These are phyloP conservation scores for Saccharomyces eubayanus DNA, from an alignment of 805 yeast species.

Conservation along the genomic window DNA sequence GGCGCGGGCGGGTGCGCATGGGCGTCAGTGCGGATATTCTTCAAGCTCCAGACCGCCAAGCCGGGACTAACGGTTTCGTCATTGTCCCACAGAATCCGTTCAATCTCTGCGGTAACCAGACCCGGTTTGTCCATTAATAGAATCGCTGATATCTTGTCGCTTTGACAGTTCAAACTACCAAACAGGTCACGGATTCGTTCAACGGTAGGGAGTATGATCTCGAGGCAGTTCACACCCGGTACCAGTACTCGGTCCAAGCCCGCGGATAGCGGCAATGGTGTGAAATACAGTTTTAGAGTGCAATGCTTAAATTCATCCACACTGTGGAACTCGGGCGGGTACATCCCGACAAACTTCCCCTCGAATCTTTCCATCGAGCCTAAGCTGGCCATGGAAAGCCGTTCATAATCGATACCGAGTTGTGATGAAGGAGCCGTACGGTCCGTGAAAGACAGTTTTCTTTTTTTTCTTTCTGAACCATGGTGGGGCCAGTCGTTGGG, in stretches of 20 bases:
- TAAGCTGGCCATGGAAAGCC: neutral
- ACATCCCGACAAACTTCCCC: constrained; percentile 3
- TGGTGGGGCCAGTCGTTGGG: neutral
- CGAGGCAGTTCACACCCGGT: constrained; percentile 4
- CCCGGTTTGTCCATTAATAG: neutral
- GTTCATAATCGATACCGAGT: neutral
- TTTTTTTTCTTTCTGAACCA: neutral
- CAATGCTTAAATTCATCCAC: neutral
- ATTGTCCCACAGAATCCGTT: constrained; percentile 2
- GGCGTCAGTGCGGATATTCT: neutral
- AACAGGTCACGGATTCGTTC: neutral
- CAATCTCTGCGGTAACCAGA: neutral
- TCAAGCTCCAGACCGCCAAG: neutral
- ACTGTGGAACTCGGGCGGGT: neutral
- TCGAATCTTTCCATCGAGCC: neutral
- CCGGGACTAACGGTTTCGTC: neutral
- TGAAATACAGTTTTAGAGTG: constrained; percentile 2
- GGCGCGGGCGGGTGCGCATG: neutral
- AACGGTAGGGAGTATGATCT: neutral
- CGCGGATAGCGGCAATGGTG: neutral
- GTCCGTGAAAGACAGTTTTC: neutral
- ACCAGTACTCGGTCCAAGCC: neutral
- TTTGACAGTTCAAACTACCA: neutral
- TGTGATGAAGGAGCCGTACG: neutral
- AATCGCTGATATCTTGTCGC: neutral